Evolutionary conservation across 2,329 filamentous ascomycete genomes (phyloP).

Genomic region (Fusarium haematococcum): DNA sequence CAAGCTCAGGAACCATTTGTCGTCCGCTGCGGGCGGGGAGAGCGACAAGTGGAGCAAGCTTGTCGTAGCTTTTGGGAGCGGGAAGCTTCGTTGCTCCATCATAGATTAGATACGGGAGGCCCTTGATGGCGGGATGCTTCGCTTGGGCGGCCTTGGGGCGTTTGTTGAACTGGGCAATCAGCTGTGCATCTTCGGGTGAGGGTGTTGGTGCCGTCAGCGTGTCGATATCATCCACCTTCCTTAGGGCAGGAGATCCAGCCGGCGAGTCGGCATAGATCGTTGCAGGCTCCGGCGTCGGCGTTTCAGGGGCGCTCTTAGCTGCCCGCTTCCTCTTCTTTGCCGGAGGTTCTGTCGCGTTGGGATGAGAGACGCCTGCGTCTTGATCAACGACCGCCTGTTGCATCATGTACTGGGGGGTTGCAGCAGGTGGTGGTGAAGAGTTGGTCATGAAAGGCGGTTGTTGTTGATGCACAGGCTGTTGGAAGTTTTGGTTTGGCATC

Average conservation of each 20-base stretch:
- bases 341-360: slow-evolving; percentile 43
- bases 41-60: slow-evolving; percentile 57
- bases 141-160: slow-evolving; percentile 52
- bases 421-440: slow-evolving; percentile 35
- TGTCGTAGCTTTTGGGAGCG: slow-evolving; percentile 59
- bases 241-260: slow-evolving; percentile 41
- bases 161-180: slow-evolving; percentile 54
- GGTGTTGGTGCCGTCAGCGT: slow-evolving; percentile 47
- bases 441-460: slow-evolving; percentile 28
- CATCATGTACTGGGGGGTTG: slow-evolving; percentile 38
- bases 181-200: slow-evolving; percentile 49
- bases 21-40: slow-evolving; percentile 54
- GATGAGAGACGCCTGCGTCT: slow-evolving; percentile 35
- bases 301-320: slow-evolving; percentile 45
- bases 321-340: slow-evolving; percentile 55
- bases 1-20: slow-evolving; percentile 53
- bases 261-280: slow-evolving; percentile 44
- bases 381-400: slow-evolving; percentile 39
- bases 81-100: slow-evolving; percentile 56
- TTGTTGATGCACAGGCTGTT: slow-evolving; percentile 41
- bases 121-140: slow-evolving; percentile 54
- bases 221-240: slow-evolving; percentile 52
- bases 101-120: slow-evolving; percentile 53
- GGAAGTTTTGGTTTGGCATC: slow-evolving; percentile 31
- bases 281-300: slow-evolving; percentile 44